These are phyloP conservation scores for Botrytis byssoidea DNA, from an alignment of 2,329 filamentous ascomycete species.

Conservation along the genomic window DNA sequence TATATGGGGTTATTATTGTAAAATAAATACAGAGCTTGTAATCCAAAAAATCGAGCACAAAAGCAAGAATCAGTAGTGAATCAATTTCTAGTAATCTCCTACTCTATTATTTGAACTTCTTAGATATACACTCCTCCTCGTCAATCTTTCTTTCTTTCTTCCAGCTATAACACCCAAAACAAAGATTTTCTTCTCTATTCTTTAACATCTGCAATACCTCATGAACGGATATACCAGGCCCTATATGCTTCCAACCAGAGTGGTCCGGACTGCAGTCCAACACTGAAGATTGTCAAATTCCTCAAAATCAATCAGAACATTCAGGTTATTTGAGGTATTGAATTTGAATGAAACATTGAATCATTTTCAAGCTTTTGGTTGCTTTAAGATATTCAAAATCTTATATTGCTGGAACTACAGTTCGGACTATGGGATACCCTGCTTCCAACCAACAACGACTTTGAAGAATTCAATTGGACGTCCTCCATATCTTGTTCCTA, in stretches of 20 bases:
- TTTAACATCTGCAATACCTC: rapidly evolving
- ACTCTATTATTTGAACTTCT: not conserved
- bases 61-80: not conserved
- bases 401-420: too few relatives aligned
- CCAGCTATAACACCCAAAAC: not conserved
- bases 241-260: not conserved
- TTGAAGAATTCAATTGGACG: not conserved
- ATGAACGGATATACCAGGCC: not conserved
- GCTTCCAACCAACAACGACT: not conserved
- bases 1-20: too few relatives aligned
- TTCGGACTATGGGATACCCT: too few relatives aligned
- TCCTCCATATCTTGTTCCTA: not conserved
- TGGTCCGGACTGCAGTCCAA: too few relatives aligned
- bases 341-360: too few relatives aligned
- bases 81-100: not conserved
- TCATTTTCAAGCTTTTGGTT: too few relatives aligned
- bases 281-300: too few relatives aligned
- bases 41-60: not conserved
- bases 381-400: too few relatives aligned
- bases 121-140: not conserved
- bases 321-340: too few relatives aligned
- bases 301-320: too few relatives aligned
- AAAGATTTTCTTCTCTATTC: not conserved
- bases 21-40: not conserved
- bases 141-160: not conserved